Conservation (phyloP, 2,329 filamentous ascomycete genomes). For the Lojkania enalia region DNA sequence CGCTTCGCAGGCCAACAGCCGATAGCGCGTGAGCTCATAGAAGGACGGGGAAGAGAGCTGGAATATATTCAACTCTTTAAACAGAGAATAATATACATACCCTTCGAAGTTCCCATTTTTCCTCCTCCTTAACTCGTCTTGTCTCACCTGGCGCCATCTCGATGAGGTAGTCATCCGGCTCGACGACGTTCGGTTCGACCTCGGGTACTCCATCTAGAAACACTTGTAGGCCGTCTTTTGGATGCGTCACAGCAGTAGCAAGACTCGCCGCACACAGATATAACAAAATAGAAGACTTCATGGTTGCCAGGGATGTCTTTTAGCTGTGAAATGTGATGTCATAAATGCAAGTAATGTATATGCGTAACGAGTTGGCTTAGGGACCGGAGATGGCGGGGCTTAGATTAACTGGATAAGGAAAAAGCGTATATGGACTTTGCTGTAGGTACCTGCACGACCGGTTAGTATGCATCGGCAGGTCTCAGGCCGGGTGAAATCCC, state of each 20-base stretch:
- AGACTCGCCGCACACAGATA: constrained; percentile 36
- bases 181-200: constrained; percentile 27
- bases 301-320: constrained; percentile 17
- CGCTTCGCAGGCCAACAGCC: too few species aligned
- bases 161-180: constrained; percentile 60
- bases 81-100: constrained; percentile 58
- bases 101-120: constrained; percentile 89
- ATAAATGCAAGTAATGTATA: neutral
- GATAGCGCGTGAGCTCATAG: neutral
- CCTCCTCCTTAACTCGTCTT: constrained; percentile 86
- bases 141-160: constrained; percentile 84
- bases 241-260: constrained; percentile 30
- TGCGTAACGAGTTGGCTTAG: constrained; percentile 23
- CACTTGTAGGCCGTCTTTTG: constrained; percentile 32
- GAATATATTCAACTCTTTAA: too few species aligned
- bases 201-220: constrained; percentile 36
- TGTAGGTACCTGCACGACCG: too few species aligned
- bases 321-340: constrained; percentile 7
- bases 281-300: constrained; percentile 41
- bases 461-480: too few species aligned
- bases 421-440: too few species aligned
- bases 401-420: too few species aligned
- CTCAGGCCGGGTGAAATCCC: too few species aligned
- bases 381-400: constrained; percentile 28
- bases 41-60: neutral